Base-by-base conservation (phyloP, 2,329 filamentous ascomycete species). In the Metarhizium anisopliae region DNA sequence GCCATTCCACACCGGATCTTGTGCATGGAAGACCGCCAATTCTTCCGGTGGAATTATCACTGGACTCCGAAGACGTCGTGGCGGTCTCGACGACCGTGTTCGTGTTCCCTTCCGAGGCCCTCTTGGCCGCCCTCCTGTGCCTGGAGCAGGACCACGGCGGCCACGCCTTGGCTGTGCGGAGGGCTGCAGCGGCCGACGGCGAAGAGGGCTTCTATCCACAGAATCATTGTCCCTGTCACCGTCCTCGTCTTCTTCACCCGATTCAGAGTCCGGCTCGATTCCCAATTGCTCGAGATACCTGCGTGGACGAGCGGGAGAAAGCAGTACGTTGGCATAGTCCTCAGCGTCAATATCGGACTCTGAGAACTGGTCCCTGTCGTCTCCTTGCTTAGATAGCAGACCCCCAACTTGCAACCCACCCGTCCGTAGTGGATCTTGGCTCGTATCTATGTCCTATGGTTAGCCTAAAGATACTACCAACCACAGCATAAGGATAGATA, bases 261-360 rank as follows among this genome's bases (percentile, higher is more conserved):
- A 6, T 11, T 52, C 51, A 20, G 51, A 52, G 40, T 52, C 51
- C n/a, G 29, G 40, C 51, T 42, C 51, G 14, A 52, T 32, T 6
- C 51, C 51, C 25, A 52, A 52, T 38, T 52, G 51, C 25, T 42
- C 25, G 30, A 52, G 35, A 32, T 52, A 52, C 51, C 32, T 52
- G 11, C 51, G 51, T 52, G 51, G 51, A 43, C 51, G 51, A 52
- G 51, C 51, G n/a, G 51, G 51, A 8, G 51, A 52, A 52, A 52
- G 51, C 14, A 52, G 51, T n/a, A 52, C n/a, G 51, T 52, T 52
- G 20, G 20, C 20, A 20, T 20, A 20, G 20, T 20, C 20, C 20
- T 20, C 20, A 20, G 20, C 20, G 20, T 52, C 51, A 52, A 52
- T 40, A 52, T 52, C 51, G 11, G 51, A 52, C 7, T 52, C 36